Evolutionary conservation across 169 alveolate genomes (phyloP).

Genomic region (Eimeria nieschulzi): DNA sequence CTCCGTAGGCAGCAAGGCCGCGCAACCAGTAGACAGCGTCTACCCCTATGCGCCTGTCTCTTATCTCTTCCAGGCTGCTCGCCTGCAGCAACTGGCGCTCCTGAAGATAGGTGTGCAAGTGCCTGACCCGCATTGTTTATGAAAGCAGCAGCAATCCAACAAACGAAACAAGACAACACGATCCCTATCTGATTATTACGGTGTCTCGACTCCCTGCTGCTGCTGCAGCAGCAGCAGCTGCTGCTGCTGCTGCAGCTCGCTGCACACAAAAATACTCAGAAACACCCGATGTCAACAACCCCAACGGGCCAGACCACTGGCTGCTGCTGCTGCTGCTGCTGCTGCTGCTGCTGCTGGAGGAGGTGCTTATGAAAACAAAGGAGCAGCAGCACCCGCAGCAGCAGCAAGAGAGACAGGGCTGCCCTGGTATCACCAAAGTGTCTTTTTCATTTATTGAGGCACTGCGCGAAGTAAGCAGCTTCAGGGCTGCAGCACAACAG

Average conservation of each 20-base stretch:
- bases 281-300: not conserved
- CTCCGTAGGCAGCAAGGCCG: conserved; percentile 48
- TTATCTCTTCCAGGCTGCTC: conserved; percentile 43
- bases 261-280: not conserved
- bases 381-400: not conserved
- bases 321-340: conserved; percentile 21
- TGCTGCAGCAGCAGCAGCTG: conserved; percentile 25
- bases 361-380: not conserved
- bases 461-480: not conserved
- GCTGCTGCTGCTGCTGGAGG: not conserved
- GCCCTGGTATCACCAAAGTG: not conserved
- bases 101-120: conserved; percentile 65
- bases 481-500: conserved; percentile 5
- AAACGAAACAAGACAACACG: too few relatives aligned
- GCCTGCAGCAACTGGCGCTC: conserved; percentile 49
- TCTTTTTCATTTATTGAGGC: not conserved
- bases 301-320: not conserved
- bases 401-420: conserved; percentile 1
- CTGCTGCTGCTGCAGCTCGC: not conserved
- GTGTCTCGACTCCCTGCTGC: too few relatives aligned
- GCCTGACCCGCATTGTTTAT: conserved; percentile 73
- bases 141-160: not conserved
- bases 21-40: conserved; percentile 75
- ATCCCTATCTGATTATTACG: too few relatives aligned
- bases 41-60: conserved; percentile 67